These are phyloP conservation scores for Macadamia integrifolia DNA, from an alignment of 164 flowering plant species.

Conservation along the genomic window DNA sequence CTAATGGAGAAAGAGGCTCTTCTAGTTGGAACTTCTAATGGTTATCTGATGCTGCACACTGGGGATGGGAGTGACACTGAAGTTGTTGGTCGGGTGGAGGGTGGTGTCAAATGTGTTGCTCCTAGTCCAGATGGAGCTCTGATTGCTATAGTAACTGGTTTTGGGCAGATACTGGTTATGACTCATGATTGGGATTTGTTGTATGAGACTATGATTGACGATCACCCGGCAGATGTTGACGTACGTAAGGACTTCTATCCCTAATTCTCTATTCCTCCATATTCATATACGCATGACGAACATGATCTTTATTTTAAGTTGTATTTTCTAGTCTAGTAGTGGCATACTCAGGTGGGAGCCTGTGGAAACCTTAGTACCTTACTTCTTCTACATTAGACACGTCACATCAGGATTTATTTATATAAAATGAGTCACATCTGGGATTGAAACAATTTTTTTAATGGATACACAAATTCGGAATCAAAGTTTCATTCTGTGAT, in stretches of 20 bases:
- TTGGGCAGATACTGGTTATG: slow-evolving; percentile 79
- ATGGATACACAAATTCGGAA: neutral
- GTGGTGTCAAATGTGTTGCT: slow-evolving; percentile 73
- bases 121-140: slow-evolving; percentile 98
- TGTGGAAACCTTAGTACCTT: neutral
- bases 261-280: slow-evolving; percentile 1
- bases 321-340: neutral
- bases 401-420: too few species aligned
- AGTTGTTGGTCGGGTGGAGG: slow-evolving; percentile 86
- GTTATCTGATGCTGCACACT: slow-evolving; percentile 51
- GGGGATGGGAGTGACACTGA: slow-evolving; percentile 56
- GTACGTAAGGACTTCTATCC: slow-evolving; percentile 55
- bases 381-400: too few species aligned
- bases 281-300: neutral
- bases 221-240: slow-evolving; percentile 46
- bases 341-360: neutral
- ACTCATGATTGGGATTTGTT: slow-evolving; percentile 94
- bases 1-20: slow-evolving; percentile 93
- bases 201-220: slow-evolving; percentile 63
- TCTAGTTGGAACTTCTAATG: slow-evolving; percentile 64
- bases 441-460: neutral
- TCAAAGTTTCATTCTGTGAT: neutral
- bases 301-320: neutral
- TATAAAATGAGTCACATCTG: too few species aligned
- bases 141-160: slow-evolving; percentile 65